Conservation (phyloP, 2,329 filamentous ascomycete genomes). For the Neocatenulostroma microsporum region DNA sequence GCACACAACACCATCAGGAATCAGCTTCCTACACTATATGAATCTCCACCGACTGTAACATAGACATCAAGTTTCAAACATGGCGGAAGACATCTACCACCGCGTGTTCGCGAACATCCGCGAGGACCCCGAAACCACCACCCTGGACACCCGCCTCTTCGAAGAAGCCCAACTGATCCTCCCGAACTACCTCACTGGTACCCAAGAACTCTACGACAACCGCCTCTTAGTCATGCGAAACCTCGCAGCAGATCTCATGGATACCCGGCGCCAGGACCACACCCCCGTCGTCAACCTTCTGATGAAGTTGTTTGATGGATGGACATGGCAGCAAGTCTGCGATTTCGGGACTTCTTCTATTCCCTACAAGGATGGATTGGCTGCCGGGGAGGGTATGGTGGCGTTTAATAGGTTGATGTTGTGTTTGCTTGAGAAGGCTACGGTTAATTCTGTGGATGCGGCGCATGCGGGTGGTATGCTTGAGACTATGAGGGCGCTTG, state of each 20-base stretch:
- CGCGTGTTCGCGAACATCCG: neutral
- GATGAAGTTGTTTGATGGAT: conserved; percentile 37
- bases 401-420: conserved; percentile 51
- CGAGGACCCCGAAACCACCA: conserved; percentile 3
- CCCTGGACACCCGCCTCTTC: conserved; percentile 42
- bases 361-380: conserved; percentile 49
- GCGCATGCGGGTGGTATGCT: conserved; percentile 51
- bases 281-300: conserved; percentile 48
- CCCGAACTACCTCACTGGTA: conserved; percentile 14
- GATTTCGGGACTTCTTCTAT: conserved; percentile 14
- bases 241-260: conserved; percentile 44
- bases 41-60: no score
- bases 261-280: conserved; percentile 48
- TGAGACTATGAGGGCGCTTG: conserved; percentile 46
- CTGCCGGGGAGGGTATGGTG: conserved; percentile 35
- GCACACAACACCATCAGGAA: neutral
- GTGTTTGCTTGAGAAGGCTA: conserved; percentile 50
- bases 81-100: conserved; percentile 8
- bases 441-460: conserved; percentile 44
- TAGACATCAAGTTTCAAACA: neutral
- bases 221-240: conserved; percentile 34
- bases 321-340: conserved; percentile 11
- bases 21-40: neutral
- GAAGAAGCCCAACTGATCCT: conserved; percentile 44
- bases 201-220: conserved; percentile 20